These are phyloP conservation scores for Bryum argenteum DNA, from an alignment of 225 moss, liverwort and hornwort species.

Conservation along the genomic window DNA sequence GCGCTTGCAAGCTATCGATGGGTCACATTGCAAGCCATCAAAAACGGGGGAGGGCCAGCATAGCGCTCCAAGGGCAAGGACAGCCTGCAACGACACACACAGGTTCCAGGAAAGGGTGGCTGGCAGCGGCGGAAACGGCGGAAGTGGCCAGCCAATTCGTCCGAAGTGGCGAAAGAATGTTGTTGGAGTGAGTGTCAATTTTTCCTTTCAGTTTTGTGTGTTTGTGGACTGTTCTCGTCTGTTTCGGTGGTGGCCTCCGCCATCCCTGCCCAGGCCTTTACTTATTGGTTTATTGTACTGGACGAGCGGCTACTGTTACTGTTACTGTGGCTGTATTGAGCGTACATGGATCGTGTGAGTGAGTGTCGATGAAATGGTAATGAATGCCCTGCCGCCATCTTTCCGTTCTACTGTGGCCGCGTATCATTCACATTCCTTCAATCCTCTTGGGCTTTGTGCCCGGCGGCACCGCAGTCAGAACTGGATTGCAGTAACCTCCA, in stretches of 20 bases:
- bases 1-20: background rate
- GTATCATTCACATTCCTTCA: slow-evolving; percentile 10
- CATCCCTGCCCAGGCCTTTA: too few species aligned
- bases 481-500: too few species aligned
- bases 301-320: too few species aligned
- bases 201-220: background rate
- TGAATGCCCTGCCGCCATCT: background rate
- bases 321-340: too few species aligned
- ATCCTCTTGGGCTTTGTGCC: background rate
- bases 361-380: slow-evolving; percentile 24
- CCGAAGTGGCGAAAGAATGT: slow-evolving; percentile 7
- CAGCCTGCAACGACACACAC: slow-evolving; percentile 35
- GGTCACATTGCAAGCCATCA: background rate
- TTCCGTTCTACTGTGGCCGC: background rate
- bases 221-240: background rate
- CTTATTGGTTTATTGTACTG: background rate
- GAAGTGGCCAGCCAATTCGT: background rate
- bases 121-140: slow-evolving; percentile 23
- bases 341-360: too few species aligned
- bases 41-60: too few species aligned
- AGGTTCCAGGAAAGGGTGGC: slow-evolving; percentile 20
- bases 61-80: slow-evolving; percentile 43
- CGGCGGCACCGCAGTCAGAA: background rate
- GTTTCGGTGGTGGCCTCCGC: slow-evolving; percentile 15
- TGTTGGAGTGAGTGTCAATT: slow-evolving; percentile 19